phyloP scores from a whole-genome alignment of 2,329 filamentous ascomycete species.

The Chrysoporthe cubensis region DNA sequence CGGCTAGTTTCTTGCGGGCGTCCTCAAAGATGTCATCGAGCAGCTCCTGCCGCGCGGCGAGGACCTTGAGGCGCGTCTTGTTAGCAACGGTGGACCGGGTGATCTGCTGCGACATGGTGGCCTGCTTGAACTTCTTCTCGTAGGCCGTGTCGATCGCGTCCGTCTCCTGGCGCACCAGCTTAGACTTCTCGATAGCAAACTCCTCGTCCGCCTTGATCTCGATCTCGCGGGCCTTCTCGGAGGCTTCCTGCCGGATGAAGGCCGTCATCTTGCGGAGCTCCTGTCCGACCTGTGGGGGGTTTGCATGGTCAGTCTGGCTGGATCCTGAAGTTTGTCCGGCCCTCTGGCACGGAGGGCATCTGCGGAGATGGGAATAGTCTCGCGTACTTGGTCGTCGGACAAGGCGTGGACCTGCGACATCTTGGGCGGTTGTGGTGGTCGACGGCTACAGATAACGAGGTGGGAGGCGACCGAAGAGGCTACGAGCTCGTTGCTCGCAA shows the following conservation, averaged over 20 bases:
- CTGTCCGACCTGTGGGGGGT: slow-evolving; percentile 76
- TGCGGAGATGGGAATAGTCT: slow-evolving; percentile 6
- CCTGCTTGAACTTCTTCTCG: slow-evolving; percentile 99
- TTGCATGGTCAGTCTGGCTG: slow-evolving; percentile 20
- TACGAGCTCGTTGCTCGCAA: slow-evolving; percentile 18
- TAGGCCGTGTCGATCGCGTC: slow-evolving; percentile 89
- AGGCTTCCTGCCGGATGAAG: slow-evolving; percentile 98
- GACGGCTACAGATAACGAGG: slow-evolving; percentile 29
- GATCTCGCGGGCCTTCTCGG: slow-evolving; percentile 96
- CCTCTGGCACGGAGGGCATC: not conserved
- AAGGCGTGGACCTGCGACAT: slow-evolving; percentile 95
- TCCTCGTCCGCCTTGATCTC: slow-evolving; percentile 98
- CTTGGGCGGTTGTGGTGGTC: slow-evolving; percentile 46
- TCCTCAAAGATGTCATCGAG: slow-evolving; percentile 88
- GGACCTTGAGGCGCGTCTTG: slow-evolving; percentile 89
- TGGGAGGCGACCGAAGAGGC: slow-evolving; percentile 3
- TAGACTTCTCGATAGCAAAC: slow-evolving; percentile 98
- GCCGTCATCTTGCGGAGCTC: slow-evolving; percentile 99
- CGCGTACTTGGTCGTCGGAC: slow-evolving; percentile 90
- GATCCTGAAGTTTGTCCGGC: slow-evolving; percentile 22
- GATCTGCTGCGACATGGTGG: slow-evolving; percentile 98
- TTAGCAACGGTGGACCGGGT: slow-evolving; percentile 95
- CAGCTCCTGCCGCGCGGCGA: slow-evolving; percentile 85
- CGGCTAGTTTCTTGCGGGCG: slow-evolving; percentile 71
- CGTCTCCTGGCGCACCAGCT: slow-evolving; percentile 95